Conservation (phyloP, 2,329 filamentous ascomycete species). For the Nigrospora osmanthi region DNA sequence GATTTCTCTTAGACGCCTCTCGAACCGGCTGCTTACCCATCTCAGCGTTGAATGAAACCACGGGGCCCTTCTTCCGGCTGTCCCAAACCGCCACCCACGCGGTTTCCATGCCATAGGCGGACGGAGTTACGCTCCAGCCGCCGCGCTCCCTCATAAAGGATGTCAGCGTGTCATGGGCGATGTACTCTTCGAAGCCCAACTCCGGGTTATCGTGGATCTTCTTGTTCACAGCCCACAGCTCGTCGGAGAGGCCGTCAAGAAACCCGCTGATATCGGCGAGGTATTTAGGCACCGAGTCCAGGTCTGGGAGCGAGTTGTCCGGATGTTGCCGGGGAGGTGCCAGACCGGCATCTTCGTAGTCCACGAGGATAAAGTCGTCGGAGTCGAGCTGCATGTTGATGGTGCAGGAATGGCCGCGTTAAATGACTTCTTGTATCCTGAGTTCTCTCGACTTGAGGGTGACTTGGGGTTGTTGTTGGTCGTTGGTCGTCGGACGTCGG, state of each 20-base stretch:
- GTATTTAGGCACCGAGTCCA: slow-evolving; percentile 8
- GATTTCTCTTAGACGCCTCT: not conserved
- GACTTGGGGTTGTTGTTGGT: no score
- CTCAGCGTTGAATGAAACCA: slow-evolving; percentile 37
- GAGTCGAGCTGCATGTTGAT: not conserved
- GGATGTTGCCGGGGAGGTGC: no score
- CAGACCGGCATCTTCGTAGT: not conserved
- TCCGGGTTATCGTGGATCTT: slow-evolving; percentile 45
- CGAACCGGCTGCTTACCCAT: slow-evolving; percentile 25
- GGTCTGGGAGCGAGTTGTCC: not conserved
- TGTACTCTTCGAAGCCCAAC: slow-evolving; percentile 36
- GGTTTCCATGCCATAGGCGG: slow-evolving; percentile 42
- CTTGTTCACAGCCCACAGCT: slow-evolving; percentile 36
- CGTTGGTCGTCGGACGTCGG: no score
- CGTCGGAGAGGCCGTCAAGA: slow-evolving; percentile 27
- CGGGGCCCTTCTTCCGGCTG: slow-evolving; percentile 34
- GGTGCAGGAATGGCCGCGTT: no score
- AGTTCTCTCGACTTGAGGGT: no score
- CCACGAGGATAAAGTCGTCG: not conserved
- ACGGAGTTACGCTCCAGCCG: slow-evolving; percentile 42
- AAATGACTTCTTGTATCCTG: no score
- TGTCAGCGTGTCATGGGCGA: slow-evolving; percentile 41
- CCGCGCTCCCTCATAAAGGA: slow-evolving; percentile 32
- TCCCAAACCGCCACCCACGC: slow-evolving; percentile 44
- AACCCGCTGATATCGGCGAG: slow-evolving; percentile 27